These are phyloP conservation scores for Pochonia chlamydosporia DNA, from an alignment of 2,329 filamentous ascomycete species.

Conservation along the genomic window DNA sequence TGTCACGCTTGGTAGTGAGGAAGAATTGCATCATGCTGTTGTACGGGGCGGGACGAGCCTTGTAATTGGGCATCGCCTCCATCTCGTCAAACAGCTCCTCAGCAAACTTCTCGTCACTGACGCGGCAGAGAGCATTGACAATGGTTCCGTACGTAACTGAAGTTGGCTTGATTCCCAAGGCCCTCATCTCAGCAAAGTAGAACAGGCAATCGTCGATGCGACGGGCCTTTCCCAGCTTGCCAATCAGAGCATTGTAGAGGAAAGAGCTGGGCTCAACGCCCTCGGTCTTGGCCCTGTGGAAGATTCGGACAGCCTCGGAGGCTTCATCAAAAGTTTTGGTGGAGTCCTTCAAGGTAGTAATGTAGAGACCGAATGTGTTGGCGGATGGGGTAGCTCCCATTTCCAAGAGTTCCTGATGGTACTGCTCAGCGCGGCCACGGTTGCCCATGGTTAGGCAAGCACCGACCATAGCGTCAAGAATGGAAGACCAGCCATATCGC, in stretches of 20 bases:
- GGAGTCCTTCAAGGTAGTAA: slow-evolving; percentile 96
- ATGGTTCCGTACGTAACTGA: slow-evolving; percentile 98
- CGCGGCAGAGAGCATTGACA: slow-evolving; percentile 93
- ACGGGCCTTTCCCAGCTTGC: slow-evolving; percentile 94
- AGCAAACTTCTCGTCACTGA: slow-evolving; percentile 95
- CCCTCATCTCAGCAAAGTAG: slow-evolving; percentile 97
- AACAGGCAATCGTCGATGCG: slow-evolving; percentile 97
- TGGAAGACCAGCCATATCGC: slow-evolving; percentile 92
- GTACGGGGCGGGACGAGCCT: slow-evolving; percentile 92
- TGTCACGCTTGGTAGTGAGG: slow-evolving; percentile 93
- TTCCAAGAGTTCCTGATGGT: slow-evolving; percentile 83
- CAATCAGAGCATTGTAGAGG: slow-evolving; percentile 95
- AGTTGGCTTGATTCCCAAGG: slow-evolving; percentile 85
- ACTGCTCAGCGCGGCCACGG: slow-evolving; percentile 74
- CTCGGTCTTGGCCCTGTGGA: slow-evolving; percentile 86
- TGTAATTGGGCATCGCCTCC: slow-evolving; percentile 98
- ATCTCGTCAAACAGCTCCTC: slow-evolving; percentile 99
- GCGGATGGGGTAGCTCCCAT: slow-evolving; percentile 90
- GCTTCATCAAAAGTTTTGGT: slow-evolving; percentile 98
- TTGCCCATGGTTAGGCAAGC: slow-evolving; percentile 81
- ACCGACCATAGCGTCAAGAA: slow-evolving; percentile 93
- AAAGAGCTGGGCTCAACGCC: slow-evolving; percentile 95
- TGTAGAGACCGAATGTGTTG: slow-evolving; percentile 97
- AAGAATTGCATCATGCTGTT: slow-evolving; percentile 99
- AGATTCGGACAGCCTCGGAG: slow-evolving; percentile 94